Base-by-base conservation (phyloP, 257 asterid species). In the Scutellaria barbata region DNA sequence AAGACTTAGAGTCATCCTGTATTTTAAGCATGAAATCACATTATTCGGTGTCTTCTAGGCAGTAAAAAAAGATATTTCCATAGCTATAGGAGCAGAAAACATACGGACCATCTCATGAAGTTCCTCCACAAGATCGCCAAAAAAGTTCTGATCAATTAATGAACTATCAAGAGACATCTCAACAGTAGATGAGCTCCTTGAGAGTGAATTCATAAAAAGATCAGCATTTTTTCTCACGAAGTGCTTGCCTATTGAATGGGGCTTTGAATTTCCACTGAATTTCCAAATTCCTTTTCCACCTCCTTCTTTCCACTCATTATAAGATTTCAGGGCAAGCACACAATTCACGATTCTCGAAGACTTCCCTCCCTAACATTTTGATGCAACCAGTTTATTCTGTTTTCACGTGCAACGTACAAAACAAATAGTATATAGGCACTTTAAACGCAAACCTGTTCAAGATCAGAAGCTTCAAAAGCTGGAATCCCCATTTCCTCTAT, bases 401-500 rank as follows among this genome's bases (percentile, higher is more conserved):
- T n/a, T 45, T 47, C 37, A 12, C 6, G 58, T 39, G 39, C n/a
- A 22, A 5, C 12, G 33, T 25, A 5, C 57, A 18, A 60, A 63
- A 11, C 54, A 63, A 18, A 33, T 1, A 16, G 61, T 35, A 67
- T 13, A 62, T 8, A 63, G 30, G 30, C 7, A 47, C 51, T 46
- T 14, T 35, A 60, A 47, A 73, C 35, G 51, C 22, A 37, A 45
- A 89, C 97, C 90, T 84, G 85, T 77, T 84, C 97, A 68, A 91
- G 81, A 80, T 91, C 97, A 80, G 96, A 91, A 16, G 92, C 94
- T 80, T 91, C 95, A 67, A 92, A 92, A 62, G 87, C 80, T 53
- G 97, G 96, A 79, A 92, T 81, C 64, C 97, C 96, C 86, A 86
- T 80, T 69, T 77, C 88, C 75, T 79, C 90, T 22, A 85, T 54